Percentiles rank a stretch among this genome's conserved stretches.
Conservation (phyloP, 2,329 filamentous ascomycete genomes). For the Leptographium galeiforme region DNA sequence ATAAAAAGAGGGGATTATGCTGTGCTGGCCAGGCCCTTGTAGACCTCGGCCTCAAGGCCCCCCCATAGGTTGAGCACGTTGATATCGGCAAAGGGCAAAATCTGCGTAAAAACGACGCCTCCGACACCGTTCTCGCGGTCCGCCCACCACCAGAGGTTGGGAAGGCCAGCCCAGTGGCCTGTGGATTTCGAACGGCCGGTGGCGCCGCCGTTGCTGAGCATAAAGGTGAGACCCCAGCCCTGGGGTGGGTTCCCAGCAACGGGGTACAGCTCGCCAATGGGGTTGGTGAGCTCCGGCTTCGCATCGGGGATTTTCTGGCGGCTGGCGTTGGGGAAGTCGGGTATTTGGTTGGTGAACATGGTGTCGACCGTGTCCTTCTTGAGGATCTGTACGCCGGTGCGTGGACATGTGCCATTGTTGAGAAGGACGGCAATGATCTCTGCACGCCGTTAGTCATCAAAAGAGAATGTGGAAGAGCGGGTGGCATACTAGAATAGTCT, state of each 20-base stretch:
- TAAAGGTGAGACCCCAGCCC: conserved; percentile 46
- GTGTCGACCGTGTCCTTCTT: conserved; percentile 38
- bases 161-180: conserved; percentile 39
- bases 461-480: background rate
- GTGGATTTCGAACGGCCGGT: conserved; percentile 36
- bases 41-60: conserved; percentile 20
- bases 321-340: conserved; percentile 33
- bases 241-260: conserved; percentile 31
- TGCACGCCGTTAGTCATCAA: conserved; percentile 11
- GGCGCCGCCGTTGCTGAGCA: conserved; percentile 29
- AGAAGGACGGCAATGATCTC: conserved; percentile 45
- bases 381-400: conserved; percentile 37
- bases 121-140: conserved; percentile 43
- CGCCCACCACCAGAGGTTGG: conserved; percentile 46
- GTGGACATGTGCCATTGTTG: conserved; percentile 46
- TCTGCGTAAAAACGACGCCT: conserved; percentile 30
- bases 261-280: conserved; percentile 33
- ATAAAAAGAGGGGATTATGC: conserved; percentile 30
- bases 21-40: conserved; percentile 12
- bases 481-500: conserved; percentile 20
- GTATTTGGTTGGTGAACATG: conserved; percentile 51
- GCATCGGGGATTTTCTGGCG: conserved; percentile 26
- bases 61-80: conserved; percentile 24
- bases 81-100: conserved; percentile 29
- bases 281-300: conserved; percentile 31